These are phyloP conservation scores for Zygosaccharomyces gambellarensis DNA, from an alignment of 805 yeast species.

Conservation along the genomic window DNA sequence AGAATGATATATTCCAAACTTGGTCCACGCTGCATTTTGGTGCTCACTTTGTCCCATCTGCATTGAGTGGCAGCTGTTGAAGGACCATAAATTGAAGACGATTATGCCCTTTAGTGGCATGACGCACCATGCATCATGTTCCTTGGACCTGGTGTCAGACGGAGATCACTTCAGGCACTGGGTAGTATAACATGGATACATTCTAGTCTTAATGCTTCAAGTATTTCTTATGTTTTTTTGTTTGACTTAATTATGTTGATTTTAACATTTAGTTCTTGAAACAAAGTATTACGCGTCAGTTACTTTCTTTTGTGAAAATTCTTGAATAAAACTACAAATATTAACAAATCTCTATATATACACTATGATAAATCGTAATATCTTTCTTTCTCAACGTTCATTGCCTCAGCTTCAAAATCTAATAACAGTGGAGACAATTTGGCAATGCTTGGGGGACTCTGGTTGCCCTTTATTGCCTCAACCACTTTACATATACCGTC, in stretches of 20 bases:
- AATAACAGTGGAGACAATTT: slow-evolving; percentile 19
- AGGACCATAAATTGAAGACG: not conserved
- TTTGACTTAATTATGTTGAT: slow-evolving; percentile 2
- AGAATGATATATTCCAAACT: not conserved
- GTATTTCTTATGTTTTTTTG: not conserved
- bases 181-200: slow-evolving; percentile 27
- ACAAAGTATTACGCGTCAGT: not conserved
- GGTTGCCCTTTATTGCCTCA: slow-evolving; percentile 19
- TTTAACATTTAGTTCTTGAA: not conserved
- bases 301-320: not conserved
- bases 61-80: not conserved
- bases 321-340: not conserved
- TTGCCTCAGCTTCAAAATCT: slow-evolving; percentile 29
- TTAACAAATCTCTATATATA: not conserved
- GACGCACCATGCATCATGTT: not conserved
- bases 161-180: slow-evolving; percentile 2
- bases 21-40: not conserved
- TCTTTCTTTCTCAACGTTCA: slow-evolving; percentile 32
- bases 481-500: slow-evolving; percentile 33
- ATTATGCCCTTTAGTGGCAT: not conserved
- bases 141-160: not conserved
- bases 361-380: slow-evolving; percentile 27
- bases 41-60: slow-evolving; percentile 2
- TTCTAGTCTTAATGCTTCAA: not conserved
- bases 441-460: not conserved